phyloP scores from a whole-genome alignment of 495 filamentous ascomycete species.

The Penicillium lividum region DNA sequence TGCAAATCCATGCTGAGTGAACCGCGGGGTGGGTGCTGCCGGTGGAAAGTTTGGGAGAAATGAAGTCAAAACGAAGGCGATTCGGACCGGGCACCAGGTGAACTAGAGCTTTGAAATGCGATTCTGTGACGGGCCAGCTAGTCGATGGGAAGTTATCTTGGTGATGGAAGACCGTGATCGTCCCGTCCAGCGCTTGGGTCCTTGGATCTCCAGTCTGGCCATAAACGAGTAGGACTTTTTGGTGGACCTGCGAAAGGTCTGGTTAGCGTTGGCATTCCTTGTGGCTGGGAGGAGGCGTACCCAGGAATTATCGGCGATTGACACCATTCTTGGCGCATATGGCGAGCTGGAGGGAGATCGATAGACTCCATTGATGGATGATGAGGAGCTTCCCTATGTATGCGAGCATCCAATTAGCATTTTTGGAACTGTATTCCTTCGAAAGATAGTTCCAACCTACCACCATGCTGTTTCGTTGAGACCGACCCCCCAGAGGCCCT shows the following conservation, averaged over 20 bases:
- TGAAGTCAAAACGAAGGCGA: constrained; percentile 80
- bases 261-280: constrained; percentile 1
- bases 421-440: neutral
- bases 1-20: constrained; percentile 74
- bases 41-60: constrained; percentile 74
- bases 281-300: constrained; percentile 46
- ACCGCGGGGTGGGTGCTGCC: constrained; percentile 66
- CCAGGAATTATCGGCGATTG: constrained; percentile 78
- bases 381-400: constrained; percentile 37
- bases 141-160: constrained; percentile 81
- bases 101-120: constrained; percentile 84
- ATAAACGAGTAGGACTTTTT: constrained; percentile 80
- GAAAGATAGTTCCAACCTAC: constrained; percentile 31
- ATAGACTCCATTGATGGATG: constrained; percentile 55
- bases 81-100: constrained; percentile 89
- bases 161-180: constrained; percentile 73
- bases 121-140: constrained; percentile 80
- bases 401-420: neutral
- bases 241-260: constrained; percentile 64
- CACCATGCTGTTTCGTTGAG: constrained; percentile 52
- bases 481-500: constrained; percentile 41
- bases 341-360: constrained; percentile 64
- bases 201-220: constrained; percentile 76
- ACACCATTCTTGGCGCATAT: constrained; percentile 75
- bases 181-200: constrained; percentile 74